Base-by-base conservation (phyloP, 768 basidiomycete species). In the Pholiota microspora region DNA sequence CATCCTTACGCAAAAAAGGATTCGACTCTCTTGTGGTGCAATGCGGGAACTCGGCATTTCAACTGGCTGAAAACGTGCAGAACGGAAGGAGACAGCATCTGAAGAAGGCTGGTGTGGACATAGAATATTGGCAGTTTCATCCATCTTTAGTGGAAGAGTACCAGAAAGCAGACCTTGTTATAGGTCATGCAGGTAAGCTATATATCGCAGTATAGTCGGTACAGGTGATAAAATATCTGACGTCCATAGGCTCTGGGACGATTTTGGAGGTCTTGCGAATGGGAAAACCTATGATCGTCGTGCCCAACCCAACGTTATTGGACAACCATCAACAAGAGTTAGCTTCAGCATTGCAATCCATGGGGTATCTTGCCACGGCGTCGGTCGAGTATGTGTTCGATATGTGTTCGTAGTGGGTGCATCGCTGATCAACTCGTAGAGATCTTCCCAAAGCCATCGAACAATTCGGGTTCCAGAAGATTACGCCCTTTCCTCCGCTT, bases 281-380 rank as follows among this genome's bases (percentile, higher is more conserved):
- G 47, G 77, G 78, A 45, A 93, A 89, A 64, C 80, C 83, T 6
- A 74, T 99, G 59, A 86, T 99, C 59, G 88, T 91, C 3, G 85
- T 97, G 2, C 94, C 94, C 9, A 99, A 99, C 68, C 75, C 85
- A 38, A 88, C 90, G 0, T 73, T 99, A 27, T 80, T 95, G 67
- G 88, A 97, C 68, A 91, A 97, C 67, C 96, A 99, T 65, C 96
- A 99, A 75, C 77, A 85, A 51, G 93, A 99, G 64, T 76, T 99
- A 4, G 93, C 96, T 0, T 69, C 77, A 35, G 82, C 84, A 10
- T 73, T 99, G 51, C 75, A 76, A 13, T 68, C 66, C 15, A 76
- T 82, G 31, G 78, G 80, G 5, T 76, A 91, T 69, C 71, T 94
- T 44, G 77, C 69, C 55, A 70, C 82, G 21, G 77, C 84, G 1